Base-by-base conservation (phyloP, 441 rosid genomes). In the Gossypium gossypioides region DNA sequence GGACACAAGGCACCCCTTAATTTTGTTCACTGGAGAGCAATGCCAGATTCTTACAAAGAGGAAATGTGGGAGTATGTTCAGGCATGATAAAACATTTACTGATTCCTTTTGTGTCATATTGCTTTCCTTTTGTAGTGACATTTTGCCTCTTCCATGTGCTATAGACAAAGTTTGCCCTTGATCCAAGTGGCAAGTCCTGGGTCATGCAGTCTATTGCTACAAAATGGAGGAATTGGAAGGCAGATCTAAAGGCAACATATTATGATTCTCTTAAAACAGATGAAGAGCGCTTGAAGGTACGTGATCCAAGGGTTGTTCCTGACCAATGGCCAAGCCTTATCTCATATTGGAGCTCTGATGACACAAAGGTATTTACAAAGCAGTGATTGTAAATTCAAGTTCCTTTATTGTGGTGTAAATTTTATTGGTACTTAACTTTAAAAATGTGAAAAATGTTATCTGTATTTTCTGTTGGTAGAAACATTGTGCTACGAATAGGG, bases 211-310 rank as follows among this genome's bases (percentile, higher is more conserved):
- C 84, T 18, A 42, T 81, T 63, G 78, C 77, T 19, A 34, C 64
- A 24, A 81, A 77, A 75, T 83, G 84, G 86, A 83, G 78, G 78
- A 70, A 71, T 72, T 83, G 83, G 83, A 83, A 76, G 73, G 78
- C 79, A 21, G 74, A 69, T 34, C 64, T 83, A 72, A 83, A 80
- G 74, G 80, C 80, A 32, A 60, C 66, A 0, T 77, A 76, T 77
- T 83, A 76, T 72, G 71, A 68, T 62, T 59, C 84, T 52, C 77
- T 79, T 62, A 25, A 74, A 51, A 81, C 83, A 46, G 83, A 81
- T 67, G 80, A 81, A 54, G 86, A 84, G 27, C 81, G 83, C 25
- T 56, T 80, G 62, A 74, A 68, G 68, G 79, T 76, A 71, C 12
- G 62, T 61, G 75, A 80, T 64, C 62, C 75, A 69, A 74, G 86